phyloP scores from a whole-genome alignment of 2,329 filamentous ascomycete species.

The Fusarium praegraminearum region DNA sequence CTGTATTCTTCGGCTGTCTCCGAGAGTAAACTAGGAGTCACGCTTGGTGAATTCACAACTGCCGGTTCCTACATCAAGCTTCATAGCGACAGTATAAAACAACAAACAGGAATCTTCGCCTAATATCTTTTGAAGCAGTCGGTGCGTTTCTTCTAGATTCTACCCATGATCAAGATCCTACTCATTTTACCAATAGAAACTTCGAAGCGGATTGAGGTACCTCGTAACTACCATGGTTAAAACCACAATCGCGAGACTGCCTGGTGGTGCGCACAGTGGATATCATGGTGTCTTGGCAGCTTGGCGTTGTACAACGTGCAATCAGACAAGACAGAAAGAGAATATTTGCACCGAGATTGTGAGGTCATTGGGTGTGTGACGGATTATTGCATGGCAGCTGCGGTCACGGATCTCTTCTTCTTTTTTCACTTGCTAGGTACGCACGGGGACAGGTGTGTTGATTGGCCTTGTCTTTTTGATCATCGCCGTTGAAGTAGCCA shows the following conservation, averaged over 20 bases:
- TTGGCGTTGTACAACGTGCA: conserved; percentile 32
- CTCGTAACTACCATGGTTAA: conserved; percentile 12
- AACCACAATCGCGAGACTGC: conserved; percentile 23
- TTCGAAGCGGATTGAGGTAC: conserved; percentile 8
- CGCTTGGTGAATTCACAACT: conserved; percentile 20
- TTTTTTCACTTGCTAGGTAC: neutral
- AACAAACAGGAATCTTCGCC: neutral
- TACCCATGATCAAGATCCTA: conserved; percentile 15
- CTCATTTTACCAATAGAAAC: conserved; percentile 22
- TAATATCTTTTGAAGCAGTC: neutral
- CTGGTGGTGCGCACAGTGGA: conserved; percentile 44
- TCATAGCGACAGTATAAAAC: neutral
- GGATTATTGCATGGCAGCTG: conserved; percentile 29
- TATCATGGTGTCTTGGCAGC: conserved; percentile 42
- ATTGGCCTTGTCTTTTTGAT: conserved; percentile 25
- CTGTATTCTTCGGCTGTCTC: conserved; percentile 17
- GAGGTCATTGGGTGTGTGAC: conserved; percentile 45
- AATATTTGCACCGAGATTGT: conserved; percentile 31
- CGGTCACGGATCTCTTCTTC: conserved; percentile 13
- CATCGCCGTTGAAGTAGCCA: neutral
- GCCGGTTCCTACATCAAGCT: neutral
- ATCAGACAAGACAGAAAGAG: conserved; percentile 15
- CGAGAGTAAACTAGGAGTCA: conserved; percentile 15
- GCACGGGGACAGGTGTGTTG: neutral
- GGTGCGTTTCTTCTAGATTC: conserved; percentile 18